Conservation (phyloP, 495 filamentous ascomycete species). For the Collariella sp. region DNA sequence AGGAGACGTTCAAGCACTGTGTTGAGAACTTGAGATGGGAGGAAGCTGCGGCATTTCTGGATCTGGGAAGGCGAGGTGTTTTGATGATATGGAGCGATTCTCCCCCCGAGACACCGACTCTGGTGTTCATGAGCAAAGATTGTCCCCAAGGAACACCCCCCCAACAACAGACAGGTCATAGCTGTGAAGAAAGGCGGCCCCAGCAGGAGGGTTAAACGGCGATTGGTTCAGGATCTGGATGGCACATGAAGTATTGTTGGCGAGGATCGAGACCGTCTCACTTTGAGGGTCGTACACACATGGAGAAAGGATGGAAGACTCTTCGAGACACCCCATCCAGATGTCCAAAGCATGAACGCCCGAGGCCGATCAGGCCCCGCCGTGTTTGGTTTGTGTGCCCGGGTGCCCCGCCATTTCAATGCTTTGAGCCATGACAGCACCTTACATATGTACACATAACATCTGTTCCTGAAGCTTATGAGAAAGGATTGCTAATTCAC, state of each 20-base stretch:
- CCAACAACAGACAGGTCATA: too few species aligned
- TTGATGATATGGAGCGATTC: too few species aligned
- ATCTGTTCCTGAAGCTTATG: not conserved
- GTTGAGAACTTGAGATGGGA: not conserved
- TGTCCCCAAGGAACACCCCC: too few species aligned
- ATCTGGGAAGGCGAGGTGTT: too few species aligned
- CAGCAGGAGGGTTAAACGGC: not conserved
- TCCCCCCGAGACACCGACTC: too few species aligned
- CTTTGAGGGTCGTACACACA: not conserved
- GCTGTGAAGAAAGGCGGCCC: slow-evolving; percentile 17
- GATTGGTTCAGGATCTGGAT: not conserved
- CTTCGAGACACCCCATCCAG: not conserved
- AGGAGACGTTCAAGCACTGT: not conserved
- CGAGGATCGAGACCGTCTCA: slow-evolving; percentile 6
- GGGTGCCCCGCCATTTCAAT: too few species aligned
- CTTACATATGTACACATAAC: too few species aligned
- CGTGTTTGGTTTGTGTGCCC: too few species aligned
- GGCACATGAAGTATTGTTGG: slow-evolving; percentile 12
- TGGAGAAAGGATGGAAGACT: not conserved
- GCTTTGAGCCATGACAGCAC: not conserved
- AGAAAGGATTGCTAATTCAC: not conserved
- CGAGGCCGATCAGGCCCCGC: too few species aligned
- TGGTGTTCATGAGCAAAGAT: too few species aligned
- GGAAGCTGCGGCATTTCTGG: too few species aligned
- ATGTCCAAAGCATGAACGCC: too few species aligned